Percentiles rank a stretch among this genome's conserved stretches.
Evolutionary conservation across 768 basidiomycete species (phyloP).

Genomic region (Termitomyces sp.): DNA sequence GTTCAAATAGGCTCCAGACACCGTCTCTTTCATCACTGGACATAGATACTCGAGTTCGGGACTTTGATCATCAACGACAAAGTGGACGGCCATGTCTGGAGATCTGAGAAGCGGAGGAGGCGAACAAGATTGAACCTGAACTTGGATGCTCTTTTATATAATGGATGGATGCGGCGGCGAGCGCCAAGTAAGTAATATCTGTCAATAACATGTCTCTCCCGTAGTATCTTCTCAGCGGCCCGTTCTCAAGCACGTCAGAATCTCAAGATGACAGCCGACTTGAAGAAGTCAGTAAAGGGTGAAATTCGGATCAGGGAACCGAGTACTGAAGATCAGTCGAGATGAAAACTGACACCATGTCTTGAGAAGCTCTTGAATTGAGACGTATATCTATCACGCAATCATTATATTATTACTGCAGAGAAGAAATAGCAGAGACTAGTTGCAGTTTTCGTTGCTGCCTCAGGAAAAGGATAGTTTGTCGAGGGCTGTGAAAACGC

Average conservation of each 20-base stretch:
- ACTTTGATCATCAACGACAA: conserved; percentile 36
- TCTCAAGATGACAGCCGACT: background rate
- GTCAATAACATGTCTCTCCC: background rate
- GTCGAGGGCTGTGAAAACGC: conserved; percentile 5
- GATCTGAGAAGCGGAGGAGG: background rate
- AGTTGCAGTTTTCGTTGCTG: conserved; percentile 1
- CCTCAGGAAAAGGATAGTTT: conserved; percentile 13
- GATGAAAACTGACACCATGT: background rate
- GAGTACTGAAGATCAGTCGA: background rate
- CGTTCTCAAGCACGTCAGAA: background rate
- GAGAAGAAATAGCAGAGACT: background rate
- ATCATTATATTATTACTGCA: conserved; percentile 3
- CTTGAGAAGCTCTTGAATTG: background rate
- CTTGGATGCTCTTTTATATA: background rate
- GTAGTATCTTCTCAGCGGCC: background rate
- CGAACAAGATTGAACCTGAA: background rate
- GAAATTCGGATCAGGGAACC: background rate
- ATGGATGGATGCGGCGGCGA: background rate
- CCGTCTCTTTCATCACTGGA: conserved; percentile 24
- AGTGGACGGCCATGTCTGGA: conserved; percentile 13
- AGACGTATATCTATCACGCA: background rate
- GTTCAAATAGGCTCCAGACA: conserved; percentile 30
- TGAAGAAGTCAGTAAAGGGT: background rate
- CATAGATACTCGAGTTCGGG: conserved; percentile 30
- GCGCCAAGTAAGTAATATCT: background rate